These are phyloP conservation scores for Ophiocordyceps australis DNA, from an alignment of 2,329 filamentous ascomycete species.

Conservation along the genomic window DNA sequence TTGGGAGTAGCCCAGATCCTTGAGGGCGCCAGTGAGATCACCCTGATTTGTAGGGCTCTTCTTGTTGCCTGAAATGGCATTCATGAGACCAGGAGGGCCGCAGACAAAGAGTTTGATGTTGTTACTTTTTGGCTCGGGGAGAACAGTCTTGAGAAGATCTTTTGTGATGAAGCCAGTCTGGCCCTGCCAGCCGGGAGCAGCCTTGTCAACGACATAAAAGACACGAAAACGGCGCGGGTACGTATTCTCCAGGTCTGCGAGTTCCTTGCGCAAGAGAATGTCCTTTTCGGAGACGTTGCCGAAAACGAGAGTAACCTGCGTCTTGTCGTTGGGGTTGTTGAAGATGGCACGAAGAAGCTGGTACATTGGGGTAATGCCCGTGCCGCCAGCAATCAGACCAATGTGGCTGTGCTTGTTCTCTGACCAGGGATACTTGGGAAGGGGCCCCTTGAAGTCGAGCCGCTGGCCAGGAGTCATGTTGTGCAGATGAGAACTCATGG, in stretches of 20 bases:
- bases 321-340: constrained; percentile 91
- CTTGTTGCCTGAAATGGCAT: constrained; percentile 79
- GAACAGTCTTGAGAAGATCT: constrained; percentile 84
- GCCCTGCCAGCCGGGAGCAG: constrained; percentile 62
- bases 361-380: constrained; percentile 96
- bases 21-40: constrained; percentile 64
- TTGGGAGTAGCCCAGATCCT: constrained; percentile 52
- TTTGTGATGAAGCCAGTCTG: constrained; percentile 71
- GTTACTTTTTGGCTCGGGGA: constrained; percentile 78
- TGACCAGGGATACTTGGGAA: constrained; percentile 83
- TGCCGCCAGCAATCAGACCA: constrained; percentile 78
- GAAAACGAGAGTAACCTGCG: constrained; percentile 89
- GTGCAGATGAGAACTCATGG: constrained; percentile 85
- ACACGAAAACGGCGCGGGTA: constrained; percentile 90
- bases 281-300: constrained; percentile 83
- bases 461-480: constrained; percentile 63
- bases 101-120: constrained; percentile 97
- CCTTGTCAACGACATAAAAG: constrained; percentile 81
- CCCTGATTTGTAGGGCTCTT: constrained; percentile 87
- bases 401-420: constrained; percentile 89
- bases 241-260: constrained; percentile 77
- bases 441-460: constrained; percentile 84
- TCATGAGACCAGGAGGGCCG: constrained; percentile 84
- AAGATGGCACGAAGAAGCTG: constrained; percentile 85
- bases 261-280: constrained; percentile 76